These are phyloP conservation scores for Sequoia sempervirens DNA, from an alignment of 75 land plant genomes.

Conservation along the genomic window DNA sequence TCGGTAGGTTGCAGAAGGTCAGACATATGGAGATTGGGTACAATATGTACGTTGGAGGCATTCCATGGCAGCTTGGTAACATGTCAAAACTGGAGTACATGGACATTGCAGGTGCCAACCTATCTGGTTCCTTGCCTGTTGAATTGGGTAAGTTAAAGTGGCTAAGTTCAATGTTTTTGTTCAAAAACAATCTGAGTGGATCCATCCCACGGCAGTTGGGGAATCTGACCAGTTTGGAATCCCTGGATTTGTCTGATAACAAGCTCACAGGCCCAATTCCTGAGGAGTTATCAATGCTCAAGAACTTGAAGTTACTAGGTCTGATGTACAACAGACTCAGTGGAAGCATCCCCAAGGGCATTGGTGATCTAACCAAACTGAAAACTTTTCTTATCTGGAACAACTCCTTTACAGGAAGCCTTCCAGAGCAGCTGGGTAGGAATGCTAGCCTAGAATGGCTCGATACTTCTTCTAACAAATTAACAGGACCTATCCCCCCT, in stretches of 20 bases:
- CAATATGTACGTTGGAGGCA: slow-evolving; percentile 23
- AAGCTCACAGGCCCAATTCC: slow-evolving; percentile 26
- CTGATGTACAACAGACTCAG: slow-evolving; percentile 13
- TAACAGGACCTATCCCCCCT: slow-evolving; percentile 27
- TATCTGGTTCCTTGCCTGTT: slow-evolving; percentile 26
- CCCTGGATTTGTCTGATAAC: slow-evolving; percentile 19
- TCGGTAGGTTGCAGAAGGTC: slow-evolving; percentile 23
- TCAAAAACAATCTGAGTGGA: slow-evolving; percentile 19
- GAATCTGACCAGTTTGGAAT: slow-evolving; percentile 8
- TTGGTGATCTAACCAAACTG: slow-evolving; percentile 36
- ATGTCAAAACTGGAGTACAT: slow-evolving; percentile 16
- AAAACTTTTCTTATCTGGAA: slow-evolving; percentile 13
- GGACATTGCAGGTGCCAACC: slow-evolving; percentile 15
- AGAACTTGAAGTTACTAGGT: slow-evolving; percentile 13
- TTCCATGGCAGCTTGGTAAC: slow-evolving; percentile 24
- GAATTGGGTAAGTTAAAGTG: slow-evolving; percentile 19
- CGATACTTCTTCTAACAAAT: slow-evolving; percentile 10
- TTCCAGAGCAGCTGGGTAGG: slow-evolving; percentile 18
- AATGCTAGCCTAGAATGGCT: slow-evolving; percentile 13
- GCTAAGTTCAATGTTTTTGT: slow-evolving; percentile 16
- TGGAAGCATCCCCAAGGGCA: slow-evolving; percentile 11
- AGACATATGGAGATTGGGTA: slow-evolving; percentile 15
- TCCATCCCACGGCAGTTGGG: slow-evolving; percentile 21
- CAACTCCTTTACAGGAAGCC: slow-evolving; percentile 23
- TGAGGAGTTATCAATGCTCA: slow-evolving; percentile 8